Conservation (phyloP, 1,284 basidiomycete species). For the Ustilago crameri region DNA sequence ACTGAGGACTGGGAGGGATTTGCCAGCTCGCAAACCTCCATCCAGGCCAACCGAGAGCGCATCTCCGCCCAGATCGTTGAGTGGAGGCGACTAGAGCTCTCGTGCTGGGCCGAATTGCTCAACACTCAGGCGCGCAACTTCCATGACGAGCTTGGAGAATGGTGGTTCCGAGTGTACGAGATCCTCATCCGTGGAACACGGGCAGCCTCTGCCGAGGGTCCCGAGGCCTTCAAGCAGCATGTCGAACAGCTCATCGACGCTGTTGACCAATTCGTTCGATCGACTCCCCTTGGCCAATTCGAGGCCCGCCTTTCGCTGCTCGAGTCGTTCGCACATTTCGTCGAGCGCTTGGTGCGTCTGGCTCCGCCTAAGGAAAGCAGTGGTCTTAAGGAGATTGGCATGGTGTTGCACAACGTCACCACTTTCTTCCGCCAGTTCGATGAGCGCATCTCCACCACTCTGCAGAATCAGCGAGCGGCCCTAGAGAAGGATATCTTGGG, state of each 20-base stretch:
- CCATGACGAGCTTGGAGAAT: slow-evolving; percentile 75
- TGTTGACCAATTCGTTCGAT: slow-evolving; percentile 81
- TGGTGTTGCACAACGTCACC: slow-evolving; percentile 78
- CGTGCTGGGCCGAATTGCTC: slow-evolving; percentile 85
- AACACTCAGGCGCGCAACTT: slow-evolving; percentile 69
- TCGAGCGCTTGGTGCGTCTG: slow-evolving; percentile 37
- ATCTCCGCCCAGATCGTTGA: slow-evolving; percentile 82
- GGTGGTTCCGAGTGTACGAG: slow-evolving; percentile 94
- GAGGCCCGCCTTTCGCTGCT: slow-evolving; percentile 78
- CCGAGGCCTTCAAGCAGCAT: slow-evolving; percentile 72
- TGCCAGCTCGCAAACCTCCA: slow-evolving; percentile 84
- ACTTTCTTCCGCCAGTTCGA: slow-evolving; percentile 78
- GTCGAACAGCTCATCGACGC: slow-evolving; percentile 80
- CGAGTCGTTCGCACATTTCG: slow-evolving; percentile 74
- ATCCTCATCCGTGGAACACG: slow-evolving; percentile 72
- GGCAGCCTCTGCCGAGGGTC: slow-evolving; percentile 58
- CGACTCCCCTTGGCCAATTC: slow-evolving; percentile 87
- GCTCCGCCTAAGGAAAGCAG: slow-evolving; percentile 40
- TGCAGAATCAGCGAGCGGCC: slow-evolving; percentile 75
- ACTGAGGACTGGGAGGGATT: slow-evolving; percentile 98
- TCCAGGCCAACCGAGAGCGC: slow-evolving; percentile 77
- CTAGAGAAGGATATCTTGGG: slow-evolving; percentile 85
- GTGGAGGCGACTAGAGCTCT: slow-evolving; percentile 90
- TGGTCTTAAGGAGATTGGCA: slow-evolving; percentile 62
- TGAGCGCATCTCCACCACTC: slow-evolving; percentile 71